Evolutionary conservation across 75 land plant genomes (phyloP), one percentile per base, ranked within the genome.

Genomic region (Pseudotsuga menziesii): DNA sequence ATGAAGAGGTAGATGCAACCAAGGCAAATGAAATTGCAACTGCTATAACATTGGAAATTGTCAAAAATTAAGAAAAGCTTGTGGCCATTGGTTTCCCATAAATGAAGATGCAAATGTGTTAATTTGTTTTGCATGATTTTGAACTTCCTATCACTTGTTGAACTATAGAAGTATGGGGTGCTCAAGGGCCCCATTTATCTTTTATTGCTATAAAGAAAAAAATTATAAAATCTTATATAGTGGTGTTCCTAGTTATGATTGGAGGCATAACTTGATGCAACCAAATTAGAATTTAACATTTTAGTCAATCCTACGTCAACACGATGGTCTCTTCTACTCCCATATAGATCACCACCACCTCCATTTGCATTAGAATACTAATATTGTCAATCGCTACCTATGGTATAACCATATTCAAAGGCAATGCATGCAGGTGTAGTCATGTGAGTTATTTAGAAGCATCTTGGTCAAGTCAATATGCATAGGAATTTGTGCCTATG

Each of bases 141-240:
- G 92, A 91, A 56, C 78, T 96, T 76, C 87, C 85, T 5, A 87
- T 93, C 96, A 25, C 82, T 93, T 77, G 78, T 76, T 22, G 79
- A 57, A 56, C 78, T 96, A 57, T 90, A 90, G 83, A 85, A 85
- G 64, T 88, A 85, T 77, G 91, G 89, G 73, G 96, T 13, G 82
- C 92, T 15, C 94, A 90, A 66, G 98, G 98, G 58, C 92, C 87
- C 22, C 81, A 67, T 66, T 74, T 83, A n/a, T 93, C 88, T 11
- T 93, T 89, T 61, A 82, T 95, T 85, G 92, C 88, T 5, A 87
- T 92, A 78, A 93, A 93, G 83, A 89, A 87, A 73, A 84, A 72
- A 54, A 87, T 96, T 48, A 97, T 93, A 76, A 97, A 92, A 2
- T 85, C 84, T 4, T 82, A 86, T 82, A 97, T 96, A 54, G 84